Base-by-base conservation (phyloP, 208 protist genomes). In the Leishmania amazonensis region DNA sequence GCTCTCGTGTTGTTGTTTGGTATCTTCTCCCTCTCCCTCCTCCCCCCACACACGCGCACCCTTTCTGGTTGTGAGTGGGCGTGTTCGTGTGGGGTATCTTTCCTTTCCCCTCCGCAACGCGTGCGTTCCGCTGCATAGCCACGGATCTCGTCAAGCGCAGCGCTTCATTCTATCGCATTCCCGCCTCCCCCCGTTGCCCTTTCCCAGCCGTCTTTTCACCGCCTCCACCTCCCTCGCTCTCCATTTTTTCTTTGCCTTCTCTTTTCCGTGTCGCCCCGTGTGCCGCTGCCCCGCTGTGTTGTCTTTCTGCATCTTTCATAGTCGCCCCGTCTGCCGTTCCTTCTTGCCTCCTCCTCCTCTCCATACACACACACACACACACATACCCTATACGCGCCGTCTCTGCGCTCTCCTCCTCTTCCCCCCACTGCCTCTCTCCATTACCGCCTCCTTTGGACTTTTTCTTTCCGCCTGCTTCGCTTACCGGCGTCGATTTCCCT, bases 1-100 rank as follows among this genome's bases (percentile, higher is more conserved):
- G 17, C 17, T 53, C 68, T 54, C 72, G 40, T 76, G 70, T 57
- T 64, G 57, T 84, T 45, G 54, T 54, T 53, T 3, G 84, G 81
- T 38, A 64, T 83, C 86, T 47, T 78, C 31, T 35, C 31, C 31
- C 31, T 0, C 31, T 35, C 31, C 31, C 31, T 35, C 31, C 31
- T 35, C 31, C 31, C 31, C 31, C 31, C 7, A 75, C 79, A 35
- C 58, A 47, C 8, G 19, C 21, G 53, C 40, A 57, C 77, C 72
- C 60, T 13, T 57, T 84, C 53, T 47, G 75, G n/a, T 57, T 85
- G 60, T 35, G 60, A 19, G 24, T 15, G n/a, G 28, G 9, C 2
- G 60, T 65, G 19, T 38, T 28, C n/a, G 60, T 51, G 68, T 45
- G 65, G 11, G 5, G 31, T 35, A 45, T 45, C 21, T 35, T n/a